Evolutionary conservation across 192 early-diverging fungal species (phyloP).

Genomic region (Piromyces finnis): DNA sequence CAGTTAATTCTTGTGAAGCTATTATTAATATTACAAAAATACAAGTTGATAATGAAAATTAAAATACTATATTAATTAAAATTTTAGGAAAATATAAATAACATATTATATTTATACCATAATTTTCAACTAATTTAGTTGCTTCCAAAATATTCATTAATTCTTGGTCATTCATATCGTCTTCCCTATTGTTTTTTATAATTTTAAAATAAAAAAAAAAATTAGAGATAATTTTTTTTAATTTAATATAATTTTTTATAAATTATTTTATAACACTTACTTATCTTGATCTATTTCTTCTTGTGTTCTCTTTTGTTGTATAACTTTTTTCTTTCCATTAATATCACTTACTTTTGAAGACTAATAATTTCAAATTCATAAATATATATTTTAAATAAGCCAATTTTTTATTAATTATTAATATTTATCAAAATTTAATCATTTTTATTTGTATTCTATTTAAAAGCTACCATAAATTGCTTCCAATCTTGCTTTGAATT

Average conservation of each 20-base stretch:
- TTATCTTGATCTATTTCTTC: not conserved
- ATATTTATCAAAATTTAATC: no score
- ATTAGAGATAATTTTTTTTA: not conserved
- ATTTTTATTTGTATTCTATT: no score
- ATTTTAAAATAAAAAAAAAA: no score
- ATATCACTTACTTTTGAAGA: not conserved
- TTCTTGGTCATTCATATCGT: slow-evolving; percentile 22
- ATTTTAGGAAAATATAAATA: no score
- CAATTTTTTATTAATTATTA: no score
- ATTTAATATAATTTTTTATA: no score
- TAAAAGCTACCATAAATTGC: not conserved
- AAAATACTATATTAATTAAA: no score
- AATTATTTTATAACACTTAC: not conserved
- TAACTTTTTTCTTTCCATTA: not conserved
- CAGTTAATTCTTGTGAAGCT: slow-evolving; percentile 14
- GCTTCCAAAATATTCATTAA: slow-evolving; percentile 20
- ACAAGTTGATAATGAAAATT: no score
- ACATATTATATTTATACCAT: slow-evolving; percentile 7
- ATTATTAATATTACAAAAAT: not conserved
- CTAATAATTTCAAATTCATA: no score
- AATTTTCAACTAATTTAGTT: slow-evolving; percentile 22
- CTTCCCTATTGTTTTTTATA: slow-evolving; percentile 5
- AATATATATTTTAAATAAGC: no score
- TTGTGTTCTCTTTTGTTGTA: not conserved
- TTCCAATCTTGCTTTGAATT: not conserved